These are phyloP conservation scores for Talaromyces amestolkiae DNA, from an alignment of 2,329 filamentous ascomycete species.

Conservation along the genomic window DNA sequence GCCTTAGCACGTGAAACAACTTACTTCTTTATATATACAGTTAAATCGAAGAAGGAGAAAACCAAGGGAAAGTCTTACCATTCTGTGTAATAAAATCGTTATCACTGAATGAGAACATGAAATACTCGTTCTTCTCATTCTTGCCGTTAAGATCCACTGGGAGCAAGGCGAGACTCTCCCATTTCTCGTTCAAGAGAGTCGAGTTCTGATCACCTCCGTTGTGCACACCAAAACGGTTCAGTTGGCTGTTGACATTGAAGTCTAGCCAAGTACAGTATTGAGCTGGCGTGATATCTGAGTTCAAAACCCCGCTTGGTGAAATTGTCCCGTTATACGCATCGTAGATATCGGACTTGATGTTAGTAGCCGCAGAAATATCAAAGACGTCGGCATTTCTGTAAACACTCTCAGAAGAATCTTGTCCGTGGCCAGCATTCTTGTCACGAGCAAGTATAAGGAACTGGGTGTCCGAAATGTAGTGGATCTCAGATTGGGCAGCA, in stretches of 20 bases:
- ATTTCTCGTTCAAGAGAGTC: conserved; percentile 69
- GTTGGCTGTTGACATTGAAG: conserved; percentile 64
- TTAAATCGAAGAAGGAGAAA: neutral
- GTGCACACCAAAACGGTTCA: conserved; percentile 64
- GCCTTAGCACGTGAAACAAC: neutral
- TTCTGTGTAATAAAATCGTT: conserved; percentile 76
- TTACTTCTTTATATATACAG: neutral
- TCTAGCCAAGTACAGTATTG: conserved; percentile 66
- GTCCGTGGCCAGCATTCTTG: conserved; percentile 58
- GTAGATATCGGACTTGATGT: conserved; percentile 53
- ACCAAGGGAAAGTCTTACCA: conserved; percentile 40
- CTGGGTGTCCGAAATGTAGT: conserved; percentile 60
- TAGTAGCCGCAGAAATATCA: conserved; percentile 60
- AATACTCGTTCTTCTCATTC: conserved; percentile 58
- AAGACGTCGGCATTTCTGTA: conserved; percentile 71
- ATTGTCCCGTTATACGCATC: conserved; percentile 44
- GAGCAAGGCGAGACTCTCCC: conserved; percentile 66
- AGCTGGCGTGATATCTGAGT: conserved; percentile 55
- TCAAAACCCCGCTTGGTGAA: conserved; percentile 53
- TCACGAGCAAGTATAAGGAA: conserved; percentile 68
- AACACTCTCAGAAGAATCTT: conserved; percentile 51
- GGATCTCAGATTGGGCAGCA: conserved; percentile 68
- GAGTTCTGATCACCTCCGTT: conserved; percentile 64
- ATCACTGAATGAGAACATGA: conserved; percentile 65
- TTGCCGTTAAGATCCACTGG: conserved; percentile 52